A percentile compares a stretch with the other conserved stretches of the same genome.
phyloP scores from a whole-genome alignment of 768 basidiomycete species.

The Arthromyces matolae region DNA sequence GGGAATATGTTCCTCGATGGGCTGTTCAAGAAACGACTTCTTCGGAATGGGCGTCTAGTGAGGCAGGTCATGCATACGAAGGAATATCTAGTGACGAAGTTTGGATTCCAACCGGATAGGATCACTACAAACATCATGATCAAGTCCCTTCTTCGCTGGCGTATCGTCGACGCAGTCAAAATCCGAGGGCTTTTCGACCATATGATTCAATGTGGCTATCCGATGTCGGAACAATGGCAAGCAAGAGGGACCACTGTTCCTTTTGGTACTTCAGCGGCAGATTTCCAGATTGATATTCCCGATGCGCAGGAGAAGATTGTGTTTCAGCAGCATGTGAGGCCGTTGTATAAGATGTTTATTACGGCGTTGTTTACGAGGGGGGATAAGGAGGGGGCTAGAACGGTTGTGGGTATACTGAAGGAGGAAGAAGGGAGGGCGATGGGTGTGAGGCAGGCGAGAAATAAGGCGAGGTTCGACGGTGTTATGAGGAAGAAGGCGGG shows the following conservation, averaged over 20 bases:
- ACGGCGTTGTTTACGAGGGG: constrained; percentile 54
- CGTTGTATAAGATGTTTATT: constrained; percentile 72
- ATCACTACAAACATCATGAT: constrained; percentile 69
- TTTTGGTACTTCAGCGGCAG: constrained; percentile 36
- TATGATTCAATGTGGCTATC: constrained; percentile 58
- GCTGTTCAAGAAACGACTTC: constrained; percentile 25
- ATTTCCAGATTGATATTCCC: constrained; percentile 28
- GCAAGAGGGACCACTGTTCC: constrained; percentile 31
- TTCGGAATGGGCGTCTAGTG: constrained; percentile 43
- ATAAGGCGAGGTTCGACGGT: constrained; percentile 28
- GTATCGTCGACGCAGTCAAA: constrained; percentile 35
- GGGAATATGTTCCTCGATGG: constrained; percentile 60
- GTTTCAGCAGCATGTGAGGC: constrained; percentile 57
- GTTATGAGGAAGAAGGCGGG: constrained; percentile 26
- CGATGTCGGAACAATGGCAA: constrained; percentile 32
- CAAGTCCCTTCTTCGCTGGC: constrained; percentile 56
- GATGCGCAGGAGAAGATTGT: constrained; percentile 41
- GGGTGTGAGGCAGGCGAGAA: constrained; percentile 28
- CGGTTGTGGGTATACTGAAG: constrained; percentile 53
- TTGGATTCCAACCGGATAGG: constrained; percentile 58
- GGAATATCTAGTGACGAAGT: constrained; percentile 37
- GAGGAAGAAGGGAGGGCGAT: constrained; percentile 32
- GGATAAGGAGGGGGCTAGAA: constrained; percentile 51
- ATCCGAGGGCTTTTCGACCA: constrained; percentile 63
- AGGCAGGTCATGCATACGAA: constrained; percentile 39